A percentile compares a stretch with the other conserved stretches of the same genome.
These are phyloP conservation scores for Gossypioides kirkii DNA, from an alignment of 345 rosid genomes.

Conservation along the genomic window DNA sequence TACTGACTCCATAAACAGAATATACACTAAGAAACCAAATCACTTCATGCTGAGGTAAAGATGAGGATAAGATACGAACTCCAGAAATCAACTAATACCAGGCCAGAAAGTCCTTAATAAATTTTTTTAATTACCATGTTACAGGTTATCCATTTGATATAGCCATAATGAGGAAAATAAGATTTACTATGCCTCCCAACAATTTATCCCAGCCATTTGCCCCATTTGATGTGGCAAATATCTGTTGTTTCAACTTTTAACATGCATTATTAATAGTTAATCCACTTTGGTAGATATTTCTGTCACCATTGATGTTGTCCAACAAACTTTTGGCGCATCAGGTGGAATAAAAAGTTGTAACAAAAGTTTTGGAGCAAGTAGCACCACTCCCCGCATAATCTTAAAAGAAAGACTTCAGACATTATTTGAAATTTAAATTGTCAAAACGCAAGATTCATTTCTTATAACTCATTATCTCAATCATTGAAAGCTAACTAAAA, in stretches of 20 bases:
- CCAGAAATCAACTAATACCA: neutral
- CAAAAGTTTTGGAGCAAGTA: neutral
- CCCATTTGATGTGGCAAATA: neutral
- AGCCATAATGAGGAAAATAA: neutral
- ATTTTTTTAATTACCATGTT: neutral
- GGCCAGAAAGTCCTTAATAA: neutral
- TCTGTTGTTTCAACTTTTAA: conserved; percentile 8
- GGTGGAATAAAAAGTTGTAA: neutral
- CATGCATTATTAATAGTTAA: neutral
- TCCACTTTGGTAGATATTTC: neutral
- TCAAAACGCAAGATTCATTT: neutral
- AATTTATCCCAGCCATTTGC: neutral
- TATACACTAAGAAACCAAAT: neutral
- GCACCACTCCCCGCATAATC: neutral
- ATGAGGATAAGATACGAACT: neutral
- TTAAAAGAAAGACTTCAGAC: neutral
- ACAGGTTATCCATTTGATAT: neutral
- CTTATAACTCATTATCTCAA: neutral
- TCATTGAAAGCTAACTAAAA: neutral
- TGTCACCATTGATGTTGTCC: neutral
- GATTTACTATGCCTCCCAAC: neutral
- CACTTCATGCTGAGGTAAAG: neutral
- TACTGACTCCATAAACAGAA: neutral
- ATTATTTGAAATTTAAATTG: neutral
- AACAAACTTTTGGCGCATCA: neutral